Base-by-base conservation (phyloP, 2,329 filamentous ascomycete genomes). In the Sordariomycetes sp. region DNA sequence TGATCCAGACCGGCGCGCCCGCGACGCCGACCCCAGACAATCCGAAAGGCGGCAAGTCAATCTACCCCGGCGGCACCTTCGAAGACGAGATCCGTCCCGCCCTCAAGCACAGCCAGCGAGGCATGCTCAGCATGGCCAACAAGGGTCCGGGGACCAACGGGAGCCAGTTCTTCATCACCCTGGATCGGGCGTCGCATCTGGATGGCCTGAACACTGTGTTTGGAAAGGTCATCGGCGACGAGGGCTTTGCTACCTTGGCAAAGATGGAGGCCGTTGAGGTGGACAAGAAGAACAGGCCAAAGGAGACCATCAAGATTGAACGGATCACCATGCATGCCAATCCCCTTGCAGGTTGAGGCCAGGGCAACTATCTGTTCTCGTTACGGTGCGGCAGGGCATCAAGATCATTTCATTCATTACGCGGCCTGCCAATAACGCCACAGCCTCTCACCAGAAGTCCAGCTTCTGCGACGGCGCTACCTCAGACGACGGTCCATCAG, bases 201-300 rank as follows among this genome's bases (percentile, higher is more conserved):
- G 86, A 92, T 54, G 85, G 84, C 5, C 73, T 86, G 53, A 92
- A 92, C 52, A 88, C 85, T 0, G 79, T 90, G 3, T 90, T 93
- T 58, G 85, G 84, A 9, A 79, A 80, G 54, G 66, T 90, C 21
- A 66, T 81, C 36, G 78, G 72, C 24, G 78, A 81, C 45, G 75
- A 78, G 29, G 70, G 72, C 36, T 48, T 78, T 31, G 72, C 66
- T 23, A 83, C 81, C 5, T 58, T 92, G 46, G 74, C 78, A 36
- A 78, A 74, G 54, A 69, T 92, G 49, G 85, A 92, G 63, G 69
- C 61, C 16, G 57, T 85, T 15, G 72, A 78, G 42, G 75, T 88
- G 31, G 86, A 92, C 57, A 82, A 79, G 63, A 92, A 90, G 68
- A 79, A 71, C 46, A 64, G 84, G 32, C 84, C 84, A 1, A 78